Conservation (phyloP, 2,329 filamentous ascomycete species). For the Neofusicoccum ribis region DNA sequence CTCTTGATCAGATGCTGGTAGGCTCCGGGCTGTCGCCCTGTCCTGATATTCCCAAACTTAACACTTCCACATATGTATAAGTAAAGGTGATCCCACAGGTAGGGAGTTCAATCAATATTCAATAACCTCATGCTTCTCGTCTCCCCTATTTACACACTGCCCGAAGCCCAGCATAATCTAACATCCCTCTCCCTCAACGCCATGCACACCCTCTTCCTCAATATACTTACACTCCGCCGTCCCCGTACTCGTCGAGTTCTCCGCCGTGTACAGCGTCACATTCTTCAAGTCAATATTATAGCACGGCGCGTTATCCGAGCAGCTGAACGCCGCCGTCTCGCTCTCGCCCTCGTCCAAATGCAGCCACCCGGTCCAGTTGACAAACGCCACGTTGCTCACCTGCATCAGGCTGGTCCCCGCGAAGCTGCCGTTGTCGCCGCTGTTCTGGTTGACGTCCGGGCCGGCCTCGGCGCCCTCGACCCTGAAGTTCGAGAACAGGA, state of each 20-base stretch:
- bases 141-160: no score
- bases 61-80: no score
- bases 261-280: constrained; percentile 34
- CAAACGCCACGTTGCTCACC: constrained; percentile 51
- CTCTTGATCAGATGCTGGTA: no score
- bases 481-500: constrained; percentile 54
- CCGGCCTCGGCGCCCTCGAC: constrained; percentile 48
- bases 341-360: constrained; percentile 28
- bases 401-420: constrained; percentile 53
- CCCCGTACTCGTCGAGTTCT: constrained; percentile 36
- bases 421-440: constrained; percentile 52
- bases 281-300: constrained; percentile 52
- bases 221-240: constrained; percentile 41
- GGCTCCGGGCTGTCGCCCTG: no score
- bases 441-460: constrained; percentile 50
- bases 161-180: not conserved
- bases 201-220: constrained; percentile 40
- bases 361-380: constrained; percentile 54
- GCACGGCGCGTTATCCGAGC: constrained; percentile 51
- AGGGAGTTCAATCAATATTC: no score
- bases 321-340: constrained; percentile 47
- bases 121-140: no score
- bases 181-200: constrained; percentile 28
- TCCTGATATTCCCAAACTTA: no score
- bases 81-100: no score